phyloP scores from a whole-genome alignment of 768 basidiomycete genomes.

The Tulasnella sp. region DNA sequence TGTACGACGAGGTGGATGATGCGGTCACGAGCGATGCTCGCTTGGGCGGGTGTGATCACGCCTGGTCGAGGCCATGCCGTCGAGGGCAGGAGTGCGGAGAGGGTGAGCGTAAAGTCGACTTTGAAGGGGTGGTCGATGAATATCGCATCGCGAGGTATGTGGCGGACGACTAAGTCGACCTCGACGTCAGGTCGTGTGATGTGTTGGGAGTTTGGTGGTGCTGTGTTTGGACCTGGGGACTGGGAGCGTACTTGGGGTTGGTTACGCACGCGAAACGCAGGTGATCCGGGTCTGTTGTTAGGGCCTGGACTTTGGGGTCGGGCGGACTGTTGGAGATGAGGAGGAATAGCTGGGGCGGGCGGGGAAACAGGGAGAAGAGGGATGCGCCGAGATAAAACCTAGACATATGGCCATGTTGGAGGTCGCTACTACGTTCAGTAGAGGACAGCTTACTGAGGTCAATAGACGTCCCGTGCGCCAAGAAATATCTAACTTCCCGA shows the following conservation, averaged over 20 bases:
- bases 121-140: slow-evolving; percentile 47
- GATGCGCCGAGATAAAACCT: slow-evolving; percentile 71
- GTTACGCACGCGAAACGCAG: slow-evolving; percentile 18
- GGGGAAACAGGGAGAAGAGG: slow-evolving; percentile 37
- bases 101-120: slow-evolving; percentile 40
- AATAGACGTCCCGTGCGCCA: slow-evolving; percentile 83
- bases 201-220: slow-evolving; percentile 20
- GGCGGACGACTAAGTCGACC: slow-evolving; percentile 42
- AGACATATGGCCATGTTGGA: not conserved
- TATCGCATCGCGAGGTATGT: slow-evolving; percentile 36
- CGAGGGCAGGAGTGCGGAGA: slow-evolving; percentile 36
- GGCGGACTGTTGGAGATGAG: slow-evolving; percentile 51
- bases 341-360: slow-evolving; percentile 51
- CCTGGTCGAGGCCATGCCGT: slow-evolving; percentile 24
- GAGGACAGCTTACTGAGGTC: slow-evolving; percentile 53
- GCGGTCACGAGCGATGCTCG: slow-evolving; percentile 23
- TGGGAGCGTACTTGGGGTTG: slow-evolving; percentile 24
- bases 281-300: slow-evolving; percentile 17
- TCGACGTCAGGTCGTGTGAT: slow-evolving; percentile 35
- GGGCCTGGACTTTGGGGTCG: slow-evolving; percentile 16
- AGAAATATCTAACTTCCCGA: slow-evolving; percentile 78
- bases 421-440: not conserved
- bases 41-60: not conserved
- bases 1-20: slow-evolving; percentile 48
- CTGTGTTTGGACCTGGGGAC: slow-evolving; percentile 22